These are phyloP conservation scores for Botryosphaeria dothidea DNA, from an alignment of 2,329 filamentous ascomycete genomes.

Conservation along the genomic window DNA sequence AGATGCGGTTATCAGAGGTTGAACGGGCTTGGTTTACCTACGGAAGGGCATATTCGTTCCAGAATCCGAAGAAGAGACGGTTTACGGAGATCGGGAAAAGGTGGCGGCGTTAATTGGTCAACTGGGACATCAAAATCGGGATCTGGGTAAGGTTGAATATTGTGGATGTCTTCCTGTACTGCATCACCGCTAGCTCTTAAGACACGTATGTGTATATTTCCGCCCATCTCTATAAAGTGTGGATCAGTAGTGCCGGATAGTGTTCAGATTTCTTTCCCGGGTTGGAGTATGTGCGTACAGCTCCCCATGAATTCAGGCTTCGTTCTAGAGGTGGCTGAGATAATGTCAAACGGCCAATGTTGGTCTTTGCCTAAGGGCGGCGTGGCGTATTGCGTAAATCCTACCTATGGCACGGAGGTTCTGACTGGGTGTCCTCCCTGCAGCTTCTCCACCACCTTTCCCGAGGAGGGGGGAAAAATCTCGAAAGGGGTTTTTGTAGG, in stretches of 20 bases:
- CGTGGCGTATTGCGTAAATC: too few relatives aligned
- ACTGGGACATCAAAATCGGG: not conserved
- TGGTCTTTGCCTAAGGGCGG: too few relatives aligned
- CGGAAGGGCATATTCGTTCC: not conserved
- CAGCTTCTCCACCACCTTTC: too few relatives aligned
- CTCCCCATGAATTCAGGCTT: not conserved
- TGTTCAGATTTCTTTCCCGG: too few relatives aligned
- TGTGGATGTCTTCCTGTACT: not conserved
- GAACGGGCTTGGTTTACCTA: not conserved
- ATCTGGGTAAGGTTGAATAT: not conserved
- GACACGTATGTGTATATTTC: not conserved
- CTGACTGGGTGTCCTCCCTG: too few relatives aligned
- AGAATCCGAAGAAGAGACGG: not conserved
- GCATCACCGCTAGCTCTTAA: not conserved
- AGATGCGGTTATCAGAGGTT: slow-evolving; percentile 3
- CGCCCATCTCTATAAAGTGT: not conserved
- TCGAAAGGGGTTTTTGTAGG: too few relatives aligned
- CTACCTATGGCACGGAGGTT: too few relatives aligned
- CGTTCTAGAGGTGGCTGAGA: too few relatives aligned
- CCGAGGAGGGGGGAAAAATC: too few relatives aligned
- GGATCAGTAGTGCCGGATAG: too few relatives aligned
- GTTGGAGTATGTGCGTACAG: too few relatives aligned
- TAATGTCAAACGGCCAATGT: too few relatives aligned
- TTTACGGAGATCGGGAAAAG: not conserved
- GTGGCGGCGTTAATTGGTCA: not conserved